Conservation (phyloP, 108 stramenopile species). For the Cyclotella baltica region DNA sequence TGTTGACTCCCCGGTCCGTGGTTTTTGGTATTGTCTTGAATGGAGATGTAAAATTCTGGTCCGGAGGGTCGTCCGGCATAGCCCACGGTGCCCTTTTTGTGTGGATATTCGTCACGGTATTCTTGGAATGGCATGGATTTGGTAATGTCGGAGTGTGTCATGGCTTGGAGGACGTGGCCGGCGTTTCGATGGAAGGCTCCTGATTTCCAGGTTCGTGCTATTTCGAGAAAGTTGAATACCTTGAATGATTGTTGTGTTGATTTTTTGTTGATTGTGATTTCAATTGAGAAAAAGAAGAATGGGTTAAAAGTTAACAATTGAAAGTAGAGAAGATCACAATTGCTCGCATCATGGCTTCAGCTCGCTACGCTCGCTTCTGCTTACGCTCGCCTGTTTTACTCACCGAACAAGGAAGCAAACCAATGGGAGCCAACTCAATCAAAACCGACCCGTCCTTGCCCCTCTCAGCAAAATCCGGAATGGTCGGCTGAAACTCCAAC, state of each 20-base stretch:
- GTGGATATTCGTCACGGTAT: conserved; percentile 77
- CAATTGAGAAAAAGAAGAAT: background rate
- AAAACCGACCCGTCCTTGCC: conserved; percentile 58
- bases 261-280: too few species aligned
- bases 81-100: conserved; percentile 82
- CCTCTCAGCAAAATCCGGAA: conserved; percentile 54
- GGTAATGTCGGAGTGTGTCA: conserved; percentile 37
- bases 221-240: conserved; percentile 84
- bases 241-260: too few species aligned
- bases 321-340: background rate
- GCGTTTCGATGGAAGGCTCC: conserved; percentile 89
- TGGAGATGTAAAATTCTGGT: conserved; percentile 82
- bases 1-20: conserved; percentile 90
- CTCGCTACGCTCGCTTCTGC: too few species aligned
- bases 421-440: conserved; percentile 75
- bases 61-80: conserved; percentile 90
- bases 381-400: too few species aligned
- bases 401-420: conserved; percentile 69
- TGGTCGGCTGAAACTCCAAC: too few species aligned
- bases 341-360: too few species aligned
- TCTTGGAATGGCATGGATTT: conserved; percentile 89
- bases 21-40: conserved; percentile 74
- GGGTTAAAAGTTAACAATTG: background rate
- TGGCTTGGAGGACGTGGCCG: conserved; percentile 82
- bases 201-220: conserved; percentile 70